Base-by-base conservation (phyloP, 2,329 filamentous ascomycete species). In the Colletotrichum sp. region DNA sequence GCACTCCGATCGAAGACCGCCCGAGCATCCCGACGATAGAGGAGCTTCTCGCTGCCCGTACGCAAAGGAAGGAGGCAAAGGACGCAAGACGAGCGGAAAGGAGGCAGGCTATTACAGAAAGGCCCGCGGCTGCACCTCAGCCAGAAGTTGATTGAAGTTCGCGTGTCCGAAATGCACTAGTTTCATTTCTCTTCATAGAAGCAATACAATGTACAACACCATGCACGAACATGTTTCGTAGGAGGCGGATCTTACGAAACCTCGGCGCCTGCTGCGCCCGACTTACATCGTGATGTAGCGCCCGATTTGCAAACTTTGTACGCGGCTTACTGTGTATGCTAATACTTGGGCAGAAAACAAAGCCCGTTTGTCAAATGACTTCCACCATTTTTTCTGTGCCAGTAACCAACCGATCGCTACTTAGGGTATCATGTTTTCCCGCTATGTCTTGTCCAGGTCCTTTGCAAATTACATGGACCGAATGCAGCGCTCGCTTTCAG, bases 1-100 rank as follows among this genome's bases (percentile, higher is more conserved):
- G 93, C 21, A 85, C 86, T 3, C 88, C 91, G 3, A 90, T 94
- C 67, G 87, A 91, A 33, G 87, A 90, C 69, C 87, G 94, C 8
- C 91, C 93, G 7, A 87, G 90, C 0, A 87, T 97, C 13, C 92
- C 93, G 31, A 91, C 88, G 0, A 82, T 90, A 59, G 90, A 91
- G 66, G 90, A 95, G 82, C 86, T 90, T 57, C 86, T 91, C 78
- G 87, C 81, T 15, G 84, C 86, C 66, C 87, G 89, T 71, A 87
- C 91, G 63, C 83, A 84, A 34, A 88, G 90, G 81, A 88, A 89
- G 70, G 83, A 85, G 36, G 85, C 84, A 43, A 94, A 94, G 82
- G 85, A 89, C 54, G 86, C 89, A 77, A 85, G 90, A 67, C 85
- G 85, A 74, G 83, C 85, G n/a, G 80, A 81, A 9, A 82, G 78